Evolutionary conservation across 495 filamentous ascomycete species (phyloP).

Genomic region (Rhypophila decipiens): DNA sequence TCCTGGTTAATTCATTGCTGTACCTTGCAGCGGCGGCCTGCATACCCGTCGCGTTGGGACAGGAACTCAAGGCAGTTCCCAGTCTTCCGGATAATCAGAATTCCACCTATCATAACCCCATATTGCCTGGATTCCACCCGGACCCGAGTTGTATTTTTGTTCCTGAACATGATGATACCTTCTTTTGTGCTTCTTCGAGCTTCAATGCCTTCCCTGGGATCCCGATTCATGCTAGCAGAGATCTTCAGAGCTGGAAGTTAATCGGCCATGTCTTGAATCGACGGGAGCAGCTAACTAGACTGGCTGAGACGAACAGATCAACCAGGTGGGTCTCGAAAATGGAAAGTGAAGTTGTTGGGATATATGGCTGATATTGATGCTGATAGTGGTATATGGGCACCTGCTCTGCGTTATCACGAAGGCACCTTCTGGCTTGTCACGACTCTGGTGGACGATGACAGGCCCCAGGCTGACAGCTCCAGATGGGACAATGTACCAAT

Average conservation of each 20-base stretch:
- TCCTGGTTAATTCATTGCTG: too few relatives aligned
- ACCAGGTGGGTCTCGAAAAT: slow-evolving; percentile 23
- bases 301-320: slow-evolving; percentile 39
- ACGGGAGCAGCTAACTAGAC: slow-evolving; percentile 30
- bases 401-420: slow-evolving; percentile 31
- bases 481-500: slow-evolving; percentile 36
- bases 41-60: not conserved
- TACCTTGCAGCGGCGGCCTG: not conserved
- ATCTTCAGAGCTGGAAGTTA: slow-evolving; percentile 47
- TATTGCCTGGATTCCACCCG: slow-evolving; percentile 49
- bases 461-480: slow-evolving; percentile 23
- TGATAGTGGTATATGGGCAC: slow-evolving; percentile 39
- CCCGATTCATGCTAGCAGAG: slow-evolving; percentile 46
- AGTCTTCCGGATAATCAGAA: slow-evolving; percentile 17
- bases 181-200: slow-evolving; percentile 48
- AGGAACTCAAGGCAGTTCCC: not conserved
- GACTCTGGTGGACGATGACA: slow-evolving; percentile 37
- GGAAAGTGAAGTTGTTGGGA: not conserved
- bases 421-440: slow-evolving; percentile 36
- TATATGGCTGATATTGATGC: not conserved
- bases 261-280: slow-evolving; percentile 39
- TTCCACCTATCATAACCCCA: slow-evolving; percentile 43
- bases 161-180: slow-evolving; percentile 40
- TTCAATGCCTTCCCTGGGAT: slow-evolving; percentile 51
- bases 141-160: slow-evolving; percentile 51